Base-by-base conservation (phyloP, 805 yeast species). In the Starmerella khaoyaiensis region DNA sequence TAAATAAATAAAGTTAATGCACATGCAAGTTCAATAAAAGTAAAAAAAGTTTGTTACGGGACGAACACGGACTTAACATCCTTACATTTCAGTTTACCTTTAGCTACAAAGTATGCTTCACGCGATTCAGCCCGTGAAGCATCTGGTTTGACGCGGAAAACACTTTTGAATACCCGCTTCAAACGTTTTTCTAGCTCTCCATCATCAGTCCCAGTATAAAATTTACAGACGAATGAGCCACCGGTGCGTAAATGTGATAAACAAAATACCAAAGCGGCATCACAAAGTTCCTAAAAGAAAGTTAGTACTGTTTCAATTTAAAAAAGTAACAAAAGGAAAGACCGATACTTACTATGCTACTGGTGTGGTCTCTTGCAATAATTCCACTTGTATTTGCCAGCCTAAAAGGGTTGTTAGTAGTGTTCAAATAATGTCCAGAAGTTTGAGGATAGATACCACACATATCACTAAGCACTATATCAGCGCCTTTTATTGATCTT, bases 341-440 rank as follows among this genome's bases (percentile, higher is more conserved):
- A 18, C 27, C 14, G 5, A 18, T 22, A 58, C 71, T 53, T 50
- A 68, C 81, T 46, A 90, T 78, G 43, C 94, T 83, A 47, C 72
- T 73, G 11, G 69, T 61, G 58, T 87, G 97, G 56, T 87, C 98
- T 45, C 72, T 71, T 28, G 79, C 74, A 8, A 76, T 71, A 28
- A 81, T 60, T 4, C 98, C 97, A 11, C 84, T 66, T 4, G 96
- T 82, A 54, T 87, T 87, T 33, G 83, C 80, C 80, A 87, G 79
- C 97, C 95, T 87, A 61, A 74, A 79, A 32, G 94, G 74, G 38
- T 69, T 70, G 74, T 76, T 77, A 76, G 81, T 73, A 67, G 79
- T 71, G 59, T 71, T 63, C 54, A 63, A 65, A 68, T 72, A 65
- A 54, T 60, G 71, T 5, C 72, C 72, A 18, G 61, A 52, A 21